A percentile compares a stretch with the other conserved stretches of the same genome.
Evolutionary conservation across 179 eudicot genomes (phyloP).

Genomic region (Heliamphora pulchella): DNA sequence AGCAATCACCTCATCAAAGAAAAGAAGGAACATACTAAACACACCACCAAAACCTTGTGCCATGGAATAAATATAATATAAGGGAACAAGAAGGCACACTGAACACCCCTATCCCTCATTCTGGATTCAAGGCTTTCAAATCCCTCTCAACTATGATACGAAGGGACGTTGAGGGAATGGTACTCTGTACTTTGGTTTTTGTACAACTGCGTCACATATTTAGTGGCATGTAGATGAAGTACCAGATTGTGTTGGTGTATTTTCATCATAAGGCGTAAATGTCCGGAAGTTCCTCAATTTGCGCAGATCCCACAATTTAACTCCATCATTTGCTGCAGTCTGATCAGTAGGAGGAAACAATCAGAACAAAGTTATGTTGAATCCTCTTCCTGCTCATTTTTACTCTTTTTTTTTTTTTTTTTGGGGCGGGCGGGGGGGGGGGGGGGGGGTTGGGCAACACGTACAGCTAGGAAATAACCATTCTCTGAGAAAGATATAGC

Average conservation of each 20-base stretch:
- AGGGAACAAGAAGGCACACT: background rate
- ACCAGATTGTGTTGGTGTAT: slow-evolving; percentile 83
- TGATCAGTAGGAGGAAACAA: slow-evolving; percentile 26
- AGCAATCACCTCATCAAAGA: background rate
- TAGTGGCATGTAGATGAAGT: slow-evolving; percentile 4
- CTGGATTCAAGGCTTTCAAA: background rate
- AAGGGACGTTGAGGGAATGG: background rate
- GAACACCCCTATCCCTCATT: background rate
- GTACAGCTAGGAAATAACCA: slow-evolving; percentile 95
- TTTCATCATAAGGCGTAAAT: slow-evolving; percentile 65
- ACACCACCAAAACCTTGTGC: background rate
- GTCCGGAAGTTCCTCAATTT: slow-evolving; percentile 78
- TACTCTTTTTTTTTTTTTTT: too few species aligned
- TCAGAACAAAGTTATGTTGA: background rate
- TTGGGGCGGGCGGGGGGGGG: background rate
- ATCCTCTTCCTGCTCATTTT: background rate
- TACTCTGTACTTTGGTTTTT: background rate
- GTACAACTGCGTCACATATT: background rate
- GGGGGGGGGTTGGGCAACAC: slow-evolving; percentile 11
- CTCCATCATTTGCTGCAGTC: slow-evolving; percentile 98
- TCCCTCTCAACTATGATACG: background rate
- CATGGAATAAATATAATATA: background rate
- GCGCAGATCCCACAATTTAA: slow-evolving; percentile 94
- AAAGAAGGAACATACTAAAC: background rate
- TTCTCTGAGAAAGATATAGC: slow-evolving; percentile 93